Conservation (phyloP, 768 basidiomycete genomes). For the Leccinellum rugosiceps region DNA sequence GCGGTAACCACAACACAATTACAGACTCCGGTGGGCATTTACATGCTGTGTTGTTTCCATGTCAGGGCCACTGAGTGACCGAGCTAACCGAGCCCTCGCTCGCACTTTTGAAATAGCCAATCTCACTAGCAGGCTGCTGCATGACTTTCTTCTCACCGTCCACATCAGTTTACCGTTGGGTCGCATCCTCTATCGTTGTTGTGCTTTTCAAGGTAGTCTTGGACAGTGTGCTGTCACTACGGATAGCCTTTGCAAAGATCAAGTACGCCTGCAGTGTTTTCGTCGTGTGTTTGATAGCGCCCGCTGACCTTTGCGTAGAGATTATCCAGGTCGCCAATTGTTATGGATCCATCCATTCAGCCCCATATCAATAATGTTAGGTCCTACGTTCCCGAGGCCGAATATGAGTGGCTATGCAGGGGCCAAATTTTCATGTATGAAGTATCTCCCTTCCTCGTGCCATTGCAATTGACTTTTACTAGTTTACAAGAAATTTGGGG, state of each 20-base stretch:
- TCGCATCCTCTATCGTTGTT: background rate
- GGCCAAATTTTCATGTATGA: conserved; percentile 37
- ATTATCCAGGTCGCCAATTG: conserved; percentile 15
- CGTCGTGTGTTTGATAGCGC: background rate
- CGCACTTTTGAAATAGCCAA: too few relatives aligned
- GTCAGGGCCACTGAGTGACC: too few relatives aligned
- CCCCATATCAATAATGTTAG: conserved; percentile 24
- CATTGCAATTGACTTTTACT: background rate
- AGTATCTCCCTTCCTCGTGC: too few relatives aligned
- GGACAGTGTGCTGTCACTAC: conserved; percentile 5
- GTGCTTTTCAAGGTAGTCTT: conserved; percentile 4
- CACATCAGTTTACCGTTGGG: conserved; percentile 10
- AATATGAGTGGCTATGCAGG: conserved; percentile 33
- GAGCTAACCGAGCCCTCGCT: too few relatives aligned
- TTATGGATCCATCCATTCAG: conserved; percentile 36
- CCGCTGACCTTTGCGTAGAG: conserved; percentile 1
- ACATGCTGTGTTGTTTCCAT: too few relatives aligned
- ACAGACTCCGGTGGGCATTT: too few relatives aligned
- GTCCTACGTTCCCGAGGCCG: conserved; percentile 33
- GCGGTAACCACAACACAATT: too few relatives aligned
- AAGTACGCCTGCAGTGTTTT: conserved; percentile 5
- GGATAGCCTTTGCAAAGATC: conserved; percentile 14
- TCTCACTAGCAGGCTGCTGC: background rate
- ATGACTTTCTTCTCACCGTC: background rate
- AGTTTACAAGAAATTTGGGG: conserved; percentile 40